These are phyloP conservation scores for Phytopythium mirpurense DNA, from an alignment of 352 stramenopile species.

Conservation along the genomic window DNA sequence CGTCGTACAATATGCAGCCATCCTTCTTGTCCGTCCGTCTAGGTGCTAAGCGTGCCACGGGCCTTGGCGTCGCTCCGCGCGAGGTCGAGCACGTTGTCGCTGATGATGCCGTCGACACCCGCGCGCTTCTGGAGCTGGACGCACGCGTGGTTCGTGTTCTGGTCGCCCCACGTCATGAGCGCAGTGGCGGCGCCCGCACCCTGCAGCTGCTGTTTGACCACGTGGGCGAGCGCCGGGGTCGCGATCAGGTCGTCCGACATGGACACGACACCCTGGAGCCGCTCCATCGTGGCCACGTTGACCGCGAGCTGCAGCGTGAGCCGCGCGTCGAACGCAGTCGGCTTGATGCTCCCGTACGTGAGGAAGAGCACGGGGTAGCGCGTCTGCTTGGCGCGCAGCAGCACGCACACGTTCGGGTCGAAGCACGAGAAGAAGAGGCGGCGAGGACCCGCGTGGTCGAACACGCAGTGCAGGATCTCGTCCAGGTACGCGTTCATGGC, in stretches of 20 bases:
- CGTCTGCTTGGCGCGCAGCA: constrained; percentile 62
- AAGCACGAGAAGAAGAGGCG: constrained; percentile 85
- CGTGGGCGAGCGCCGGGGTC: constrained; percentile 34
- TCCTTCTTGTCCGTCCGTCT: no score
- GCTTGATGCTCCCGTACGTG: constrained; percentile 53
- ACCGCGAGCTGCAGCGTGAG: constrained; percentile 62
- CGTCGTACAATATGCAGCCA: no score
- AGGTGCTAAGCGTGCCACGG: background rate
- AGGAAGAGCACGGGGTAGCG: constrained; percentile 76
- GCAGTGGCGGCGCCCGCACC: constrained; percentile 8
- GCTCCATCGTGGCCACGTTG: constrained; percentile 58
- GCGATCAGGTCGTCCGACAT: constrained; percentile 69
- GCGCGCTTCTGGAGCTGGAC: constrained; percentile 69
- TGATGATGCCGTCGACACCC: constrained; percentile 73
- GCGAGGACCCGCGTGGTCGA: constrained; percentile 48
- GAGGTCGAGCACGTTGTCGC: constrained; percentile 79
- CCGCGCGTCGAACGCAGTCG: constrained; percentile 38
- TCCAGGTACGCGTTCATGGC: constrained; percentile 76
- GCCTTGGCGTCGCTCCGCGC: constrained; percentile 44
- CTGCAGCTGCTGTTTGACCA: constrained; percentile 40
- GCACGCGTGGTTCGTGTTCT: constrained; percentile 69
- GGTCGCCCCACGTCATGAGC: constrained; percentile 72
- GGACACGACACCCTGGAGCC: constrained; percentile 63
- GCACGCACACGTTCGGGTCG: constrained; percentile 58
- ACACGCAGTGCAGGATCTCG: constrained; percentile 62